These are phyloP conservation scores for Carex kokanica DNA, from an alignment of 176 grass and related monocot species.

Conservation along the genomic window DNA sequence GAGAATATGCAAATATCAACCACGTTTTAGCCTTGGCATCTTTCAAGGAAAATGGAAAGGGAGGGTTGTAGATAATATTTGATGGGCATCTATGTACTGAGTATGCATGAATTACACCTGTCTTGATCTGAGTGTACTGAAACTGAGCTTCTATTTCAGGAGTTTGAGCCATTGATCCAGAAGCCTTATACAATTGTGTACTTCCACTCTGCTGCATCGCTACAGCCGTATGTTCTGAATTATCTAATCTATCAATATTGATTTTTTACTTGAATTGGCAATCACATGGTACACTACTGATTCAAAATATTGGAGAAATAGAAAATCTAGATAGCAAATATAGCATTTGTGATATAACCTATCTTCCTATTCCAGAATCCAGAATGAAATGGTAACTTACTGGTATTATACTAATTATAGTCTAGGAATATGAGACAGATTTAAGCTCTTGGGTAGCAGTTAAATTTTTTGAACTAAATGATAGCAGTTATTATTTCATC, in stretches of 20 bases:
- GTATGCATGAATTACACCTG: background rate
- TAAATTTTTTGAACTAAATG: background rate
- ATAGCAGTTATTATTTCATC: background rate
- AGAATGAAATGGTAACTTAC: background rate
- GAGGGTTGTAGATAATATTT: background rate
- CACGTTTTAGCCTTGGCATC: background rate
- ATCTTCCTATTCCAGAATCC: background rate
- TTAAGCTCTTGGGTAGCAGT: background rate
- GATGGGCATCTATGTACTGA: background rate
- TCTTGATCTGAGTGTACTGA: background rate
- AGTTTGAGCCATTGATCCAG: constrained; percentile 95
- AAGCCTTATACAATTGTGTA: constrained; percentile 93
- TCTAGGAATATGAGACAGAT: constrained; percentile 1
- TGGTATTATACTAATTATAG: background rate
- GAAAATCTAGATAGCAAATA: background rate
- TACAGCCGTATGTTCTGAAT: constrained; percentile 73
- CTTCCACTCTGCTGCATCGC: constrained; percentile 79
- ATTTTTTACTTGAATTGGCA: background rate
- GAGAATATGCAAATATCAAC: background rate
- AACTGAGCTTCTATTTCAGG: constrained; percentile 42
- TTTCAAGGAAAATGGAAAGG: background rate
- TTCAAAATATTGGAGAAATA: background rate
- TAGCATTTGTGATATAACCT: background rate
- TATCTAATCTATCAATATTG: constrained; percentile 19
- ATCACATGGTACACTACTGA: background rate